phyloP scores from a whole-genome alignment of 2,329 filamentous ascomycete species.

The Monilinia laxa region DNA sequence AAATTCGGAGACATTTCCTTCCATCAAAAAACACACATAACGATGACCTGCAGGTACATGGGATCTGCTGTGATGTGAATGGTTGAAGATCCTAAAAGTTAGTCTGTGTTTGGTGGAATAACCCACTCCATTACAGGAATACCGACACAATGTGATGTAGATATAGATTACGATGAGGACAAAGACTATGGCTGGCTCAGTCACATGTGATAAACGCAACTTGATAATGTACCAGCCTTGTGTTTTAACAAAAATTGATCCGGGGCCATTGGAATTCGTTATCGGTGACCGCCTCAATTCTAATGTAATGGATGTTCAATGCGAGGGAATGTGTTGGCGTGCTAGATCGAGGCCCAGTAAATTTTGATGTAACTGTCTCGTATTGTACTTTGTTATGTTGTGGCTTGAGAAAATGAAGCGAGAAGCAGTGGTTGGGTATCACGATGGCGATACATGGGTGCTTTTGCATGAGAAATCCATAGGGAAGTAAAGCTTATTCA shows the following conservation, averaged over 20 bases:
- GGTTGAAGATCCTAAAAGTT: neutral
- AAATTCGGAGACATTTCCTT: too few relatives aligned
- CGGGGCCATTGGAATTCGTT: neutral
- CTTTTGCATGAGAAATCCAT: neutral
- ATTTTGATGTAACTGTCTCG: slow-evolving; percentile 1
- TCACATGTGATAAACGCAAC: neutral
- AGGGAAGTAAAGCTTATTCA: neutral
- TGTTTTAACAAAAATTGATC: too few relatives aligned
- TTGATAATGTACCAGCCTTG: neutral
- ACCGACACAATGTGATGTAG: neutral
- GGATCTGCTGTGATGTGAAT: neutral
- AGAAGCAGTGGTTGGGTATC: neutral
- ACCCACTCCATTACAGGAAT: neutral
- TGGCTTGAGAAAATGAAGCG: neutral
- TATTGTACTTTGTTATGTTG: neutral
- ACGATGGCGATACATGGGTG: neutral
- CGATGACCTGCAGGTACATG: neutral
- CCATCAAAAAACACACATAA: neutral
- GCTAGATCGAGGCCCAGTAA: neutral
- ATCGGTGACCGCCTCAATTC: neutral
- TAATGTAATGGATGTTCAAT: neutral
- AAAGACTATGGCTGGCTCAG: neutral
- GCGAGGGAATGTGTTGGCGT: neutral
- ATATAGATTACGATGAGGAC: neutral
- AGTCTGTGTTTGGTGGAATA: slow-evolving; percentile 3